Conservation (phyloP, 129 eudicot genomes). For the Tagetes patula region DNA sequence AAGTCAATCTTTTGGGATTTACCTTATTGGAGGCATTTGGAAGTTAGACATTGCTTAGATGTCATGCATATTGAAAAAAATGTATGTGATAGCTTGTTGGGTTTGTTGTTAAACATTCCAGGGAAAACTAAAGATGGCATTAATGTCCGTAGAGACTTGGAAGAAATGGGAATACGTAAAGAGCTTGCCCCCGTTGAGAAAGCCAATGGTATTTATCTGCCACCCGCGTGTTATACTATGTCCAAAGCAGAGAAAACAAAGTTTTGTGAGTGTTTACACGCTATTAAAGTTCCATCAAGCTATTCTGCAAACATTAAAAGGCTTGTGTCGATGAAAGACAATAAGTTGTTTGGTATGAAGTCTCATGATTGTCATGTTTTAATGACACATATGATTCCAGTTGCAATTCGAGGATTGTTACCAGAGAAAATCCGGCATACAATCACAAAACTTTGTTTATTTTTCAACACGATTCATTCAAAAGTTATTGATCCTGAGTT, state of each 20-base stretch:
- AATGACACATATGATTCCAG: background rate
- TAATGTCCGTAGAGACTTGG: constrained; percentile 2
- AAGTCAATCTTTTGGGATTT: background rate
- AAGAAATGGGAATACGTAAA: background rate
- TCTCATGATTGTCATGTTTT: constrained; percentile 3
- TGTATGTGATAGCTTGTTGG: background rate
- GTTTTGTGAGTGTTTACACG: background rate
- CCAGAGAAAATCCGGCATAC: background rate
- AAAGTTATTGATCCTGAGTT: constrained; percentile 1
- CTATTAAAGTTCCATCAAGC: constrained; percentile 7
- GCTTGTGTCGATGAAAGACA: background rate
- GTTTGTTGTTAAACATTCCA: background rate
- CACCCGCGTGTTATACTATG: background rate
- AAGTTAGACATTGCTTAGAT: background rate
- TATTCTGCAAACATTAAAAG: constrained; percentile 1
- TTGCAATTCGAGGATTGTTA: background rate
- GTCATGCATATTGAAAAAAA: constrained; percentile 13
- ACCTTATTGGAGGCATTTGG: background rate
- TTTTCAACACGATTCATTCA: background rate
- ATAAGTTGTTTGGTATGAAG: background rate
- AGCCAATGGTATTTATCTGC: background rate
- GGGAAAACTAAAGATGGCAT: background rate
- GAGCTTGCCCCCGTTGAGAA: background rate
- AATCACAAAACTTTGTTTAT: background rate
- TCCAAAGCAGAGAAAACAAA: background rate